Evolutionary conservation across 164 flowering plant genomes (phyloP).

Genomic region (Kingdonia uniflora): DNA sequence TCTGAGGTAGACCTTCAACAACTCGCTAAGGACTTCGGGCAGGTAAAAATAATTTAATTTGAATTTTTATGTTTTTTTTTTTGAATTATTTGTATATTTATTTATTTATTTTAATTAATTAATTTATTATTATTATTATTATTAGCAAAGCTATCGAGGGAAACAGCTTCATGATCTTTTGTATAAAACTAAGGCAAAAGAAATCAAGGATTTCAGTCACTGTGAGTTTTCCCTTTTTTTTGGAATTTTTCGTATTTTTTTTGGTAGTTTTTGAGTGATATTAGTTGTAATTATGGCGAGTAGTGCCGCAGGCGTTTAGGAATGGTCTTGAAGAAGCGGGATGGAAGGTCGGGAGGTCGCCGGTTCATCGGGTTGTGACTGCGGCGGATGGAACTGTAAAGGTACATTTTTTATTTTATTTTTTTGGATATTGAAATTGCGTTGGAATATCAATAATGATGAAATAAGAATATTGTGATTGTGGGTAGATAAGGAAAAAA

Average conservation of each 20-base stretch:
- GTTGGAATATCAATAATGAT: no score
- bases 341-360: slow-evolving; percentile 86
- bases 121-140: neutral
- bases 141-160: slow-evolving; percentile 76
- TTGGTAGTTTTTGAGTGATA: neutral
- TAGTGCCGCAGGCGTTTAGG: slow-evolving; percentile 91
- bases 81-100: neutral
- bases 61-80: neutral
- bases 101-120: neutral
- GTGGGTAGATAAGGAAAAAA: no score
- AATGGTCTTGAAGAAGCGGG: slow-evolving; percentile 72
- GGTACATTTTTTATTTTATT: slow-evolving; percentile 22
- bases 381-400: slow-evolving; percentile 95
- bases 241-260: neutral
- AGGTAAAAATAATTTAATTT: slow-evolving; percentile 25
- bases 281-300: slow-evolving; percentile 3
- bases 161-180: slow-evolving; percentile 79
- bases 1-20: slow-evolving; percentile 79
- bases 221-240: slow-evolving; percentile 30
- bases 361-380: slow-evolving; percentile 50
- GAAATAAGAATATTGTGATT: no score
- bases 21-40: slow-evolving; percentile 69
- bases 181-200: slow-evolving; percentile 72
- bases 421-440: no score
- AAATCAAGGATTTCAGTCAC: slow-evolving; percentile 66